Base-by-base conservation (phyloP, 108 stramenopile species). In the Aurantiochytrium sp. region DNA sequence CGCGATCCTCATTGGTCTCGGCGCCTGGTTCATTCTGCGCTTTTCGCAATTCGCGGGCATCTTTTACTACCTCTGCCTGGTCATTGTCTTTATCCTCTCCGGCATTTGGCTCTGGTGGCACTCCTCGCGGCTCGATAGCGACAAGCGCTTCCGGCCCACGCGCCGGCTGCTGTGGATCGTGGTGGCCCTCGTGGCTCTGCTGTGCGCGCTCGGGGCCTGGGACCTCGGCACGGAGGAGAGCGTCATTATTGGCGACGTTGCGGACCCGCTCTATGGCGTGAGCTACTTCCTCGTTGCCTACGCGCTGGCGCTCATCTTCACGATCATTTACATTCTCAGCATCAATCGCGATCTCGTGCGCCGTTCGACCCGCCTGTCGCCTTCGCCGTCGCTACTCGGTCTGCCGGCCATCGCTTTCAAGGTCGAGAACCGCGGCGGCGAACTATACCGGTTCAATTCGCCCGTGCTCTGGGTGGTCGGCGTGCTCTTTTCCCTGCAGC, bases 221-320 rank as follows among this genome's bases (percentile, higher is more conserved):
- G 73, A 81, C 24, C 59, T 65, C 34, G 27, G 59, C 22, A 48
- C 73, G 27, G 36, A 81, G 45, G 17, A 81, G 12, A 27, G 24
- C 21, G 73, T 48, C 42, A 41, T 81, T 12, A 27, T 81, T 24
- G 39, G 15, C 12, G 45, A 81, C 45, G 39, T 48, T 19, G 12
- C 73, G 39, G 73, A 81, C 30, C 73, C 73, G 50, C 73, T 81
- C 19, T 81, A 81, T 48, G 73, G 73, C 24, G 24, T 81, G 27
- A 48, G 42, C n/a, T 81, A 81, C 73, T 41, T 41, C 12, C 21
- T 81, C 30, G 27, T 81, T 81, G 73, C 73, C 15, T 81, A 81
- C 24, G 42, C 45, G 19, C n/a, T 81, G 42, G 42, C 45, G 1
- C 32, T 81, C 19, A 21, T 81, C 73, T 81, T 81, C 30, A 27